Conservation (phyloP, 345 rosid genomes). For the Bretschneidera sinensis region DNA sequence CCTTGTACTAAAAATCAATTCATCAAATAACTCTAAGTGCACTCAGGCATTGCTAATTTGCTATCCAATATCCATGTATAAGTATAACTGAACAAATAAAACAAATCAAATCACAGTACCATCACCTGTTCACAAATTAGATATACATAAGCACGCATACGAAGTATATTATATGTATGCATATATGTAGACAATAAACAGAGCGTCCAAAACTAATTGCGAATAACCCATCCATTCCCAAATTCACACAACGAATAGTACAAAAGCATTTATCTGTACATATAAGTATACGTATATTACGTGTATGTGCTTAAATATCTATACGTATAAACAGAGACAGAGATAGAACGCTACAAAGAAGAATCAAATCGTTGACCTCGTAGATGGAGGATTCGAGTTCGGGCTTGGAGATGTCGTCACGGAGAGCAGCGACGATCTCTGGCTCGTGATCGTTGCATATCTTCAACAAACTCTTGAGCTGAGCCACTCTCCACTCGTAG, state of each 20-base stretch:
- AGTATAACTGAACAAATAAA: neutral
- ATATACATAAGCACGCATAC: too few relatives aligned
- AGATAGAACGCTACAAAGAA: neutral
- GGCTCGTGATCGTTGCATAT: constrained; percentile 59
- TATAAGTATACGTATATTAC: too few relatives aligned
- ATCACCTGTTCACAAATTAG: too few relatives aligned
- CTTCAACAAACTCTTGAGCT: constrained; percentile 48
- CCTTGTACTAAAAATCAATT: neutral
- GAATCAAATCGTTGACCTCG: constrained; percentile 41
- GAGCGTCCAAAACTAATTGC: too few relatives aligned
- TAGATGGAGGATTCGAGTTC: constrained; percentile 63
- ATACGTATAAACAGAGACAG: too few relatives aligned
- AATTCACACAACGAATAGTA: too few relatives aligned
- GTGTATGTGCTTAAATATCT: too few relatives aligned
- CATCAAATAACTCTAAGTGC: neutral
- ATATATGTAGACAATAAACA: too few relatives aligned
- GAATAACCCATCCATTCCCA: too few relatives aligned
- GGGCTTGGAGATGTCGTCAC: constrained; percentile 73
- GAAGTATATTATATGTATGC: too few relatives aligned
- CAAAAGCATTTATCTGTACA: too few relatives aligned
- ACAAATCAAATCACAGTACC: neutral
- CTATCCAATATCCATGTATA: neutral
- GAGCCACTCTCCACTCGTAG: constrained; percentile 68
- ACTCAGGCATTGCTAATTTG: neutral
- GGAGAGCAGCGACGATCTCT: constrained; percentile 66